Evolutionary conservation across 1,284 basidiomycete genomes (phyloP).

Genomic region (Peniophora sp.): DNA sequence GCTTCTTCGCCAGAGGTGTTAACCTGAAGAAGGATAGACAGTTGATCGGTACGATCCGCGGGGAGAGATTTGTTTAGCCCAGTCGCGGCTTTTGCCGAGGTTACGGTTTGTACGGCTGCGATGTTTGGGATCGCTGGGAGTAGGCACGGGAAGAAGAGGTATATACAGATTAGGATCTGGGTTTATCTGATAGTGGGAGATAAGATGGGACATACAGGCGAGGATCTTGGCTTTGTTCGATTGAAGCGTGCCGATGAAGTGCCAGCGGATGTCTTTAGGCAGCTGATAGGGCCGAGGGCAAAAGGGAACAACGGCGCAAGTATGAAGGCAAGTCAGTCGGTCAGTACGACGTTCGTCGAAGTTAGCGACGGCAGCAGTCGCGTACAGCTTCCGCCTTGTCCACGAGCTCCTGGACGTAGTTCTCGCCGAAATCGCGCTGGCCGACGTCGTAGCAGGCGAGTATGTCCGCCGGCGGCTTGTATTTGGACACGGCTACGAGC

Average conservation of each 20-base stretch:
- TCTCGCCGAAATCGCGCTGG: constrained; percentile 93
- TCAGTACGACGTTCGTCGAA: not conserved
- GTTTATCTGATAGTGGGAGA: not conserved
- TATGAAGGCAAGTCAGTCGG: not conserved
- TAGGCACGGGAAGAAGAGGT: not conserved
- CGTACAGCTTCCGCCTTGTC: constrained; percentile 78
- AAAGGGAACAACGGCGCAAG: not conserved
- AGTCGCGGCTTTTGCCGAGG: constrained; percentile 78
- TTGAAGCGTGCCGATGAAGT: constrained; percentile 93
- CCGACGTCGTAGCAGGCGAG: constrained; percentile 73
- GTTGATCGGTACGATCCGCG: constrained; percentile 33
- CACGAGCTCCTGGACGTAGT: constrained; percentile 94
- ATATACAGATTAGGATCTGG: constrained; percentile 2
- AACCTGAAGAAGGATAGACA: constrained; percentile 85
- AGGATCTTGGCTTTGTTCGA: constrained; percentile 92
- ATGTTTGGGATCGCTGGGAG: constrained; percentile 87
- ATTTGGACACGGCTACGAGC: constrained; percentile 91
- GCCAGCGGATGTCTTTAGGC: constrained; percentile 85
- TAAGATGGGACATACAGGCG: constrained; percentile 53
- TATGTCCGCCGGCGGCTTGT: constrained; percentile 87
- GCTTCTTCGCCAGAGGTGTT: constrained; percentile 91
- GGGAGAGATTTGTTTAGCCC: constrained; percentile 77
- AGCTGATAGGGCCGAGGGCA: constrained; percentile 40
- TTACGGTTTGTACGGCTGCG: constrained; percentile 86
- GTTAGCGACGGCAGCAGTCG: constrained; percentile 10